Evolutionary conservation across 352 stramenopile genomes (phyloP), one percentile per base, ranked within the genome.

Genomic region (Globisporangium splendens): DNA sequence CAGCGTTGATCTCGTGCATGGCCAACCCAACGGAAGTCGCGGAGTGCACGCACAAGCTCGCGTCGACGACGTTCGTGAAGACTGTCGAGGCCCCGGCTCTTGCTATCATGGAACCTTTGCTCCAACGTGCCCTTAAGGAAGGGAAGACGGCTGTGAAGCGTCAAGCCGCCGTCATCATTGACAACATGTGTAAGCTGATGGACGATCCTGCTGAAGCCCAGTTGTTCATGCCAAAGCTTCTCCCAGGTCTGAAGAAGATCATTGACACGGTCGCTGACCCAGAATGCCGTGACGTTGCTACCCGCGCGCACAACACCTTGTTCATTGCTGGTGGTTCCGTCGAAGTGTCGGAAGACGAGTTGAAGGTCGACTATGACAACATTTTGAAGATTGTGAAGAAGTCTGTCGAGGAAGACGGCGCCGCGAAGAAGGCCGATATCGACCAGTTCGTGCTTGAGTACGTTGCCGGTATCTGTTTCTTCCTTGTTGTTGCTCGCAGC

Each of bases 181-280:
- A 99, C 85, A 99, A 99, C 83, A 98, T 99, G 95, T 98, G 89
- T 76, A 99, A 99, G 88, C 85, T 99, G 43, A 98, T 99, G 64
- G 96, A 99, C 73, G 96, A 99, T 72, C 94, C 97, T 1, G 72
- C 97, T 66, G 95, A 98, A 72, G 97, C 96, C 11, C 94, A 96
- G 77, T 87, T 97, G 31, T 99, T 99, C 81, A 94, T 99, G 73
- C 96, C 96, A 22, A 96, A 98, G 65, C 85, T 99, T 12, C 84
- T 99, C 44, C 96, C 96, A 56, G 96, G 94, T 50, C 85, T 99
- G 41, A 88, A 98, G 75, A 98, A 97, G 69, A 97, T 98, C 61
- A 97, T 98, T 43, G 83, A 96, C 50, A 97, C 87, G 49, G 96
- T 98, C 65, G 85, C 96, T 24, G 96, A 99, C 73, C 96, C 97